Evolutionary conservation across 352 stramenopile species (phyloP), one percentile per base, ranked within the genome.

Genomic region (Pythium sukuiense): DNA sequence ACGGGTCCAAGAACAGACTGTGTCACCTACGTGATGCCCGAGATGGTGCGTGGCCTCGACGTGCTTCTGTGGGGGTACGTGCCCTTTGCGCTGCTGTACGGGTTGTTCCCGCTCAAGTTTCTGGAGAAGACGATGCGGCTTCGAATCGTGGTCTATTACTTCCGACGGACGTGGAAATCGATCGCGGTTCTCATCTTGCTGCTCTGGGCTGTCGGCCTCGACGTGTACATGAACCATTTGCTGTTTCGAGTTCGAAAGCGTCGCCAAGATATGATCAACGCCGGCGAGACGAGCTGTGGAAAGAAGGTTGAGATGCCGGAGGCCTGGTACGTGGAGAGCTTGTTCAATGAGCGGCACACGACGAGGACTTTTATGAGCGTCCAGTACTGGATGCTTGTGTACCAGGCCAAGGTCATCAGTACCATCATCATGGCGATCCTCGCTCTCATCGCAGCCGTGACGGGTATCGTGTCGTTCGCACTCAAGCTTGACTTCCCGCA

Each of bases 401-500:
- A 89, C 61, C 77, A 90, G 58, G 83, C 76, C 56, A 87, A 85
- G 41, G 66, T 85, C 39, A 71, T 74, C 11, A 85, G 86, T 55
- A 90, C 78, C 24, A 64, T 92, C 37, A 73, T 89, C 32, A 88
- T 90, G 62, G 81, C 72, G 0, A 70, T 90, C 3, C 57, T 93
- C n/a, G 82, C 84, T 3, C 69, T 88, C 18, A 52, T 90, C 3
- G 75, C 77, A 0, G 76, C 86, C 0, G 77, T 89, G 54, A 67
- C 81, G 32, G 77, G 85, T 20, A 89, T 94, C 54, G 70, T 94
- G 7, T 76, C 79, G n/a, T 74, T 92, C 9, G 76, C 83, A 2
- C 73, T 94, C 67, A 91, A 92, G 63, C 70, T 94, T 27, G 83
- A 92, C 58, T 94, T 94, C 59, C 79, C 77, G 2, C 85, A 94